Evolutionary conservation across 495 filamentous ascomycete genomes (phyloP).

Genomic region (Lineolata rhizophorae): DNA sequence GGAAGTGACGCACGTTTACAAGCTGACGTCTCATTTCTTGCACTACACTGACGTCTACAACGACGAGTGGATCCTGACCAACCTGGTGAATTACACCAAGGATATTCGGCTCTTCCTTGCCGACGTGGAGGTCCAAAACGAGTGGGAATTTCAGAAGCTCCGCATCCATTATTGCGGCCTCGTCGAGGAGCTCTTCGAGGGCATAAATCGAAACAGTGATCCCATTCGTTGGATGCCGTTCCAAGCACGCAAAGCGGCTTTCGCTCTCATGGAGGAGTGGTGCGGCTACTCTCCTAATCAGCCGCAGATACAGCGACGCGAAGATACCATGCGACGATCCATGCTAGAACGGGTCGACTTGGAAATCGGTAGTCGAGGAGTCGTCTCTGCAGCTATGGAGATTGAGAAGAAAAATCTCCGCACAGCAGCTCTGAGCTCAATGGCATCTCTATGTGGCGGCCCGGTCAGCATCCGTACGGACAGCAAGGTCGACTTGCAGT

Average conservation of each 20-base stretch:
- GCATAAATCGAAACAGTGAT: slow-evolving; percentile 69
- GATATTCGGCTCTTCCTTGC: slow-evolving; percentile 84
- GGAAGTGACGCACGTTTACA: slow-evolving; percentile 88
- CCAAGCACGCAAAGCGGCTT: slow-evolving; percentile 78
- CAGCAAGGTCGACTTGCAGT: slow-evolving; percentile 59
- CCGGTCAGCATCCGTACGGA: slow-evolving; percentile 76
- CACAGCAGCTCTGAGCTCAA: slow-evolving; percentile 78
- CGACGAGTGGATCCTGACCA: slow-evolving; percentile 83
- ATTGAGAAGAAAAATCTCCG: slow-evolving; percentile 86
- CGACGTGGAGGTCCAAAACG: slow-evolving; percentile 82
- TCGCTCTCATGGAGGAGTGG: slow-evolving; percentile 96
- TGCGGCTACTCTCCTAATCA: slow-evolving; percentile 94
- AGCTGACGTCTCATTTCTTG: slow-evolving; percentile 79
- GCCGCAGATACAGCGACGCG: slow-evolving; percentile 52
- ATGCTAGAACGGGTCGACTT: slow-evolving; percentile 36
- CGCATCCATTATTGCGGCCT: slow-evolving; percentile 85
- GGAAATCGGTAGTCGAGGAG: slow-evolving; percentile 46
- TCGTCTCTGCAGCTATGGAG: slow-evolving; percentile 71
- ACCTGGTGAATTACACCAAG: slow-evolving; percentile 74
- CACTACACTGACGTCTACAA: slow-evolving; percentile 55
- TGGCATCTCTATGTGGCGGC: slow-evolving; percentile 82
- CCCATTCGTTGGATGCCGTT: slow-evolving; percentile 88
- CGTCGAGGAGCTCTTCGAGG: slow-evolving; percentile 80
- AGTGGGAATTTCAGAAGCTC: slow-evolving; percentile 88
- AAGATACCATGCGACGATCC: slow-evolving; percentile 71